Percentiles rank a stretch among this genome's conserved stretches.
Conservation (phyloP, 2,329 filamentous ascomycete genomes). For the Arthrobotrys iridis region DNA sequence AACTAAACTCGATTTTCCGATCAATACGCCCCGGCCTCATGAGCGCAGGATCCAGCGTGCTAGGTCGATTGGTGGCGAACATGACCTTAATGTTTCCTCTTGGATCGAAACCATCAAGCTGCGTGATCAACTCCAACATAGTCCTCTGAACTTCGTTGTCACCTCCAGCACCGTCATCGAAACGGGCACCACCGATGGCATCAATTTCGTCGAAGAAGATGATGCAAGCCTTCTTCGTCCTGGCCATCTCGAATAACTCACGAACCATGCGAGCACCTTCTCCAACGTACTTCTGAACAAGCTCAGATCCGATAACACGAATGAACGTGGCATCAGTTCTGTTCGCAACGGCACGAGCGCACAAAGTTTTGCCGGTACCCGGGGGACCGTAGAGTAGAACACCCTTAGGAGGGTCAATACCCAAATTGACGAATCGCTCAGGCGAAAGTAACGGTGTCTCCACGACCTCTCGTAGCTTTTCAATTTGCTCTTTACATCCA, state of each 20-base stretch:
- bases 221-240: constrained; percentile 99
- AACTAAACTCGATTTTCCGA: constrained; percentile 97
- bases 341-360: constrained; percentile 95
- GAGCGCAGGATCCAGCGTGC: constrained; percentile 92
- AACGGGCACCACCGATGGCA: constrained; percentile 92
- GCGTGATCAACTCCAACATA: constrained; percentile 97
- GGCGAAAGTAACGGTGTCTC: constrained; percentile 97
- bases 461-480: constrained; percentile 97
- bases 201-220: constrained; percentile 99
- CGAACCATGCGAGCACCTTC: constrained; percentile 98
- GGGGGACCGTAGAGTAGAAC: constrained; percentile 95
- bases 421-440: constrained; percentile 97
- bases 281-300: constrained; percentile 99
- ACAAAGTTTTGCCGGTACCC: constrained; percentile 98
- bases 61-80: constrained; percentile 97
- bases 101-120: constrained; percentile 94
- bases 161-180: constrained; percentile 94
- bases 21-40: constrained; percentile 98
- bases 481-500: constrained; percentile 99
- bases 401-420: constrained; percentile 97
- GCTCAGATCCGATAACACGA: constrained; percentile 94
- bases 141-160: constrained; percentile 98
- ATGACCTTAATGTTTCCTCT: constrained; percentile 99
- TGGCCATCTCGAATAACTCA: constrained; percentile 98
- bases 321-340: constrained; percentile 98